Percentiles rank a stretch among this genome's conserved stretches.
Conservation (phyloP, 1,284 basidiomycete species). For the Marasmius oreades region DNA sequence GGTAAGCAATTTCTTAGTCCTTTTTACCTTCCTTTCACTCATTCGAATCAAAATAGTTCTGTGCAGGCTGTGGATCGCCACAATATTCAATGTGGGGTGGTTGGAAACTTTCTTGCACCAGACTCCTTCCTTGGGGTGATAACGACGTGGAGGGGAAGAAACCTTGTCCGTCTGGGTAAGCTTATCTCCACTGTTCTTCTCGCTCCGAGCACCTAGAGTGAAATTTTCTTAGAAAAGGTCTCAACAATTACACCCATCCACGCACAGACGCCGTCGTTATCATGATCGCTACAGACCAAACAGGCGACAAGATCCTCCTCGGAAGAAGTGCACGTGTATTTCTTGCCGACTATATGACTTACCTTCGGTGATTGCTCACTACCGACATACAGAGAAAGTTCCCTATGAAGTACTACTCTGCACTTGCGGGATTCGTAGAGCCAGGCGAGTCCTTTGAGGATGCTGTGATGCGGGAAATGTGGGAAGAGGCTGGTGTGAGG, state of each 20-base stretch:
- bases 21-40: neutral
- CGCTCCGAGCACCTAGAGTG: neutral
- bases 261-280: conserved; percentile 91
- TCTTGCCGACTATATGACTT: neutral
- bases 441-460: conserved; percentile 96
- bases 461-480: conserved; percentile 88
- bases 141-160: conserved; percentile 45
- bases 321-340: conserved; percentile 70
- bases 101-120: conserved; percentile 87
- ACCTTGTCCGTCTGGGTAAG: conserved; percentile 68
- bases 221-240: conserved; percentile 53
- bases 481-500: conserved; percentile 91
- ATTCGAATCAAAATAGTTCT: conserved; percentile 56
- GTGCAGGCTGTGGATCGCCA: conserved; percentile 80
- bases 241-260: conserved; percentile 89
- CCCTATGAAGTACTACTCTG: conserved; percentile 77
- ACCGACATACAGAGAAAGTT: conserved; percentile 52
- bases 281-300: conserved; percentile 81
- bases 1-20: conserved; percentile 33
- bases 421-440: conserved; percentile 88
- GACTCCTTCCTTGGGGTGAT: conserved; percentile 69
- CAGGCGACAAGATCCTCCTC: conserved; percentile 79
- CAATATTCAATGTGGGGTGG: conserved; percentile 92
- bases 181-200: conserved; percentile 9
- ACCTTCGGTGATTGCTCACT: neutral